Evolutionary conservation across 495 filamentous ascomycete genomes (phyloP).

Genomic region (Aspergillus nidulans): DNA sequence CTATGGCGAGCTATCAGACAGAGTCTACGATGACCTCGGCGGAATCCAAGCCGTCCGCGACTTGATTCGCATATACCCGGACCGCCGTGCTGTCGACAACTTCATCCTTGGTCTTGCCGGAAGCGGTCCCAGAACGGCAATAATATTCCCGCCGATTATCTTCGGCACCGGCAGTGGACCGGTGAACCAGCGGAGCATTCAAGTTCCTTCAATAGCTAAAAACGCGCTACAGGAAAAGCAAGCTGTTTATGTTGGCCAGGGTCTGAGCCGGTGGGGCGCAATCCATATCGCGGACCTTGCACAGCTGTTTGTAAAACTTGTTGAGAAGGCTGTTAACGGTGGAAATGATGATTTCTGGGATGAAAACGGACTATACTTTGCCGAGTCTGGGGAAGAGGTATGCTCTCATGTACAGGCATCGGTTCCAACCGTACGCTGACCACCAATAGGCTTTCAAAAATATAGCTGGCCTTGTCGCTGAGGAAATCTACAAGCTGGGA

Average conservation of each 20-base stretch:
- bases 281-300: conserved; percentile 63
- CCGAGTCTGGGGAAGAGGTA: conserved; percentile 41
- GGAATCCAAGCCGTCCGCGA: conserved; percentile 25
- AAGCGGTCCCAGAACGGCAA: conserved; percentile 51
- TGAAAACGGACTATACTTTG: conserved; percentile 63
- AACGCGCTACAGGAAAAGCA: conserved; percentile 50
- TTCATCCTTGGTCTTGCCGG: conserved; percentile 36
- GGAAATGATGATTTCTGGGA: conserved; percentile 65
- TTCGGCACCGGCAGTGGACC: conserved; percentile 65
- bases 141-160: conserved; percentile 68
- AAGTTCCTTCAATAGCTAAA: conserved; percentile 54
- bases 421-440: neutral
- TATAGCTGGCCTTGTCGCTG: conserved; percentile 33
- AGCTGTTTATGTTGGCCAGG: conserved; percentile 54
- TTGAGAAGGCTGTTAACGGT: conserved; percentile 56
- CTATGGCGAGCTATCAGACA: conserved; percentile 23
- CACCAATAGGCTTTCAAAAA: conserved; percentile 47
- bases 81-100: conserved; percentile 49
- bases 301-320: conserved; percentile 51
- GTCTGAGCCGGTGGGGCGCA: conserved; percentile 60
- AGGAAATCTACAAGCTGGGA: conserved; percentile 49
- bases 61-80: conserved; percentile 40
- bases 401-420: neutral
- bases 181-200: conserved; percentile 56
- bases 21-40: conserved; percentile 23